Conservation (phyloP, 352 stramenopile genomes). For the Pythium dissotocum region DNA sequence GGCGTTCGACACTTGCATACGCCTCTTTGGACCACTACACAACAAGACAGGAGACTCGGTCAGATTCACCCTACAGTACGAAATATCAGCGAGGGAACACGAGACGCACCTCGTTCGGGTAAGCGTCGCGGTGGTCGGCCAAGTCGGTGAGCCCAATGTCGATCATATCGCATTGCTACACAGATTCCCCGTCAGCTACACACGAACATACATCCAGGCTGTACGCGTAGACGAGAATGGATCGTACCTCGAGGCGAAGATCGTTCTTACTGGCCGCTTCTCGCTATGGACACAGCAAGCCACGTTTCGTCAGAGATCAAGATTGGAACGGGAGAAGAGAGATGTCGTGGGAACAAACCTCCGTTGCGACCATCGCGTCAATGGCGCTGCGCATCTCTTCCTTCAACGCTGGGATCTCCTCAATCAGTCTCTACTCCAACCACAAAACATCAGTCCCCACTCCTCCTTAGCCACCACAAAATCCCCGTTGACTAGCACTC, state of each 20-base stretch:
- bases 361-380: conserved; percentile 57
- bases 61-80: neutral
- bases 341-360: conserved; percentile 34
- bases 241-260: conserved; percentile 63
- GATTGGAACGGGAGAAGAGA: too few species aligned
- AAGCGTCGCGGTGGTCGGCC: conserved; percentile 63
- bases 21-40: conserved; percentile 62
- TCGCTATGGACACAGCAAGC: neutral
- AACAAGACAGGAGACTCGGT: neutral
- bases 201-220: too few species aligned
- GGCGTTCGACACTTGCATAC: conserved; percentile 48
- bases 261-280: conserved; percentile 63
- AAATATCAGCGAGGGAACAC: neutral
- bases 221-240: neutral
- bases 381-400: conserved; percentile 50
- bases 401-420: conserved; percentile 54
- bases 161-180: conserved; percentile 81
- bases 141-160: conserved; percentile 78
- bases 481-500: conserved; percentile 24
- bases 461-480: neutral
- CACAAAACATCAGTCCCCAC: neutral
- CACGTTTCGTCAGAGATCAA: neutral
- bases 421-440: conserved; percentile 58
- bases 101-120: conserved; percentile 60
- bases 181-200: neutral